Percentiles rank a stretch among this genome's conserved stretches.
phyloP scores from a whole-genome alignment of 2,329 filamentous ascomycete genomes.

The Pseudogymnoascus sp. region DNA sequence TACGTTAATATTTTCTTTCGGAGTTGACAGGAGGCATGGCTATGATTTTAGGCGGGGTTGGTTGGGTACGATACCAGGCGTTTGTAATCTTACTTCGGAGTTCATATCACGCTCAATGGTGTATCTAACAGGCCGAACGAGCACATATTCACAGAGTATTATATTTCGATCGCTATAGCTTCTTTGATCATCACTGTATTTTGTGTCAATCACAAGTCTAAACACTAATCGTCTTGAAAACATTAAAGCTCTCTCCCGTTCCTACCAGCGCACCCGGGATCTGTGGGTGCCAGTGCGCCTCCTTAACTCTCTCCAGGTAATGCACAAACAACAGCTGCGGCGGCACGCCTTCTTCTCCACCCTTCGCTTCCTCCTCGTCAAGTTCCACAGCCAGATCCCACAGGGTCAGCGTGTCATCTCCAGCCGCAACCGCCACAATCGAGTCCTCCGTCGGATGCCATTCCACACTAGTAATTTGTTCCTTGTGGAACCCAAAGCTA shows the following conservation, averaged over 20 bases:
- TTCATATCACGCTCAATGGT: neutral
- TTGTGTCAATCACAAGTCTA: conserved; percentile 32
- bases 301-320: conserved; percentile 91
- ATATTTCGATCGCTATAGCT: neutral
- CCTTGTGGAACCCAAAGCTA: conserved; percentile 89
- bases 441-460: conserved; percentile 98
- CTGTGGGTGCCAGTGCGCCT: conserved; percentile 95
- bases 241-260: conserved; percentile 81
- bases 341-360: conserved; percentile 80
- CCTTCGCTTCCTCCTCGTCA: conserved; percentile 90
- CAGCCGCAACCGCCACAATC: conserved; percentile 85
- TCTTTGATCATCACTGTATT: neutral
- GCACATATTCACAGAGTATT: neutral
- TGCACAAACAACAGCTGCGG: conserved; percentile 95
- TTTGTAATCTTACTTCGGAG: neutral
- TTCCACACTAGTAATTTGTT: conserved; percentile 91
- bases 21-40: neutral
- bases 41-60: neutral
- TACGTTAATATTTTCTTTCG: neutral
- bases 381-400: conserved; percentile 97
- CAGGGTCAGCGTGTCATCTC: conserved; percentile 86
- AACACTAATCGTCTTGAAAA: conserved; percentile 78
- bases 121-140: neutral
- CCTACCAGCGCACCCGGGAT: conserved; percentile 85
- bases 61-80: neutral